Evolutionary conservation across 768 basidiomycete genomes (phyloP).

Genomic region (Pleurotus eryngii): DNA sequence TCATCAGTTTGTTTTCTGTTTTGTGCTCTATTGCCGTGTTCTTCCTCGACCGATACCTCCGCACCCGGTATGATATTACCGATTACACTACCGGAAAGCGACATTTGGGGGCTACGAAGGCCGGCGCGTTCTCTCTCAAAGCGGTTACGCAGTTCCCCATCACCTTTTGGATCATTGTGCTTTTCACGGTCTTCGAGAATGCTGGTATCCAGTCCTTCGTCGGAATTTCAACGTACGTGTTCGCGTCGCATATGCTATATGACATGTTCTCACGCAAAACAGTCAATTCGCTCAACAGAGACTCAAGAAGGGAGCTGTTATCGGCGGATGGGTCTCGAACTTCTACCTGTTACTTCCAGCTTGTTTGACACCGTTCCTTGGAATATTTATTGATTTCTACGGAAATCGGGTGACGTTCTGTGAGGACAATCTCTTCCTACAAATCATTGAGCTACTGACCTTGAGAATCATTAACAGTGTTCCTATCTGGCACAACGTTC

Average conservation of each 20-base stretch:
- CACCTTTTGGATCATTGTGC: slow-evolving; percentile 40
- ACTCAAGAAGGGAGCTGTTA: slow-evolving; percentile 36
- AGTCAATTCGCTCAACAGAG: slow-evolving; percentile 42
- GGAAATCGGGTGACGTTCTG: slow-evolving; percentile 36
- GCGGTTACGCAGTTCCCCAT: slow-evolving; percentile 30
- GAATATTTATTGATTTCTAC: slow-evolving; percentile 36
- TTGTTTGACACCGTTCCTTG: slow-evolving; percentile 36
- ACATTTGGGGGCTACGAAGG: slow-evolving; percentile 20
- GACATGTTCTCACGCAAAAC: too few relatives aligned
- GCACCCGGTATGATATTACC: slow-evolving; percentile 28
- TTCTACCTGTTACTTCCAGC: slow-evolving; percentile 39
- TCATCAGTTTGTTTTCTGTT: slow-evolving; percentile 35
- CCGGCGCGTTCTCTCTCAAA: slow-evolving; percentile 26
- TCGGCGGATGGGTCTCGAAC: slow-evolving; percentile 43
- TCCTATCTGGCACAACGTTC: slow-evolving; percentile 36
- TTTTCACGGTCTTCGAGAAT: slow-evolving; percentile 37
- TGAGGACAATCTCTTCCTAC: slow-evolving; percentile 16
- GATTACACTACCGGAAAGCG: slow-evolving; percentile 32
- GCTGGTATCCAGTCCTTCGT: slow-evolving; percentile 41
- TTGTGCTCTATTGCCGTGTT: slow-evolving; percentile 32
- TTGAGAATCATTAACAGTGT: slow-evolving; percentile 21
- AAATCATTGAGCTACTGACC: not conserved
- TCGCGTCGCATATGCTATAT: not conserved
- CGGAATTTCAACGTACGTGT: slow-evolving; percentile 38
- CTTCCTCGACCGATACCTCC: slow-evolving; percentile 34